Conservation (phyloP, 2,329 filamentous ascomycete genomes). For the Madurella mycetomatis region DNA sequence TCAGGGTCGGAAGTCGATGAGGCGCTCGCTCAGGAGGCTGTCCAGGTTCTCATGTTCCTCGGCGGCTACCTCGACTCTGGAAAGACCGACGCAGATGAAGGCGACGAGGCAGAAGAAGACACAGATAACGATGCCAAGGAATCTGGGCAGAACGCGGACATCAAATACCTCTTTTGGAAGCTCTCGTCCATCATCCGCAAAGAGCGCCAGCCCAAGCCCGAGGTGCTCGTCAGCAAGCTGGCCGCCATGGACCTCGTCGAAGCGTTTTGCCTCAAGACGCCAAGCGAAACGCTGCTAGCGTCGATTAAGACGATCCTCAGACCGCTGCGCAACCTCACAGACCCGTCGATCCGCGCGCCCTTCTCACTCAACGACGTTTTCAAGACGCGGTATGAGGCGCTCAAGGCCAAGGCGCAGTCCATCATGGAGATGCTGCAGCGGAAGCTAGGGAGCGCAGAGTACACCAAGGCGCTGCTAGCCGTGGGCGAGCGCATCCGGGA, state of each 20-base stretch:
- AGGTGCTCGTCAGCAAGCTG: conserved; percentile 67
- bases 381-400: conserved; percentile 61
- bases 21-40: conserved; percentile 70
- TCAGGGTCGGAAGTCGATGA: conserved; percentile 63
- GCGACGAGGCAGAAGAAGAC: conserved; percentile 40
- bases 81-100: conserved; percentile 37
- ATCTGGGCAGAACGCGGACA: conserved; percentile 41
- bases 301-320: conserved; percentile 58
- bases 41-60: conserved; percentile 80
- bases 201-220: conserved; percentile 61
- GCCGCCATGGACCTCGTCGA: conserved; percentile 71
- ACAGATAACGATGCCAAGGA: conserved; percentile 41
- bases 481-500: conserved; percentile 70
- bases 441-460: conserved; percentile 75
- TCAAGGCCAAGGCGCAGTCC: conserved; percentile 70
- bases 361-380: conserved; percentile 68
- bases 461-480: conserved; percentile 66
- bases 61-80: conserved; percentile 54
- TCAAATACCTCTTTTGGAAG: conserved; percentile 74
- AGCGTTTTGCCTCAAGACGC: conserved; percentile 60
- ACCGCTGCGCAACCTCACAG: conserved; percentile 76
- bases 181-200: conserved; percentile 74
- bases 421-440: conserved; percentile 79
- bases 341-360: conserved; percentile 67
- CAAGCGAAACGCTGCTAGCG: conserved; percentile 51